These are phyloP conservation scores for Capronia americana DNA, from an alignment of 2,329 filamentous ascomycete species.

Conservation along the genomic window DNA sequence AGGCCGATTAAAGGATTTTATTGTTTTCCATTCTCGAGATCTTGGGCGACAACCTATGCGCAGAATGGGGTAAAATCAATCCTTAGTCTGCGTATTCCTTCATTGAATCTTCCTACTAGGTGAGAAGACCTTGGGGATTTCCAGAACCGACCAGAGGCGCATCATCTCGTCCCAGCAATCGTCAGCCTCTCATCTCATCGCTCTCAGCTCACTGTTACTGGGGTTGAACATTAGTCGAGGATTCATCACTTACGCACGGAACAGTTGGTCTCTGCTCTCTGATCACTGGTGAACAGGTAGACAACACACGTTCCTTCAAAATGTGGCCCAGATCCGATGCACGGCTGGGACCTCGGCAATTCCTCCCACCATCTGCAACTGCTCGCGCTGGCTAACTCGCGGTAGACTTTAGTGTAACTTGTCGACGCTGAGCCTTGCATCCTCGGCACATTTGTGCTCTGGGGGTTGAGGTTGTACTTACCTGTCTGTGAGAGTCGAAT, in stretches of 20 bases:
- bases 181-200: background rate
- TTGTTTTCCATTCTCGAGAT: background rate
- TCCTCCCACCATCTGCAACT: constrained; percentile 1
- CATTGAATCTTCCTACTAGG: background rate
- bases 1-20: background rate
- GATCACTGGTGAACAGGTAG: background rate
- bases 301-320: background rate
- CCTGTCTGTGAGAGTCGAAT: background rate
- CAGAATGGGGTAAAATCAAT: background rate
- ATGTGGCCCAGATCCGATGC: background rate
- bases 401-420: background rate
- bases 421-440: background rate
- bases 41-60: background rate
- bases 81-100: background rate
- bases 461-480: background rate
- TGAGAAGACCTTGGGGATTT: background rate
- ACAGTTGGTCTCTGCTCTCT: background rate
- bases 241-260: background rate
- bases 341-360: constrained; percentile 6
- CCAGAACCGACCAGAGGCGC: background rate
- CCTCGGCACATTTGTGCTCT: background rate
- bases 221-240: background rate
- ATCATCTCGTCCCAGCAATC: background rate
- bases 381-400: background rate
- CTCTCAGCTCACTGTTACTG: background rate